Base-by-base conservation (phyloP, 2,329 filamentous ascomycete species). In the Biscogniauxia mediterranea region DNA sequence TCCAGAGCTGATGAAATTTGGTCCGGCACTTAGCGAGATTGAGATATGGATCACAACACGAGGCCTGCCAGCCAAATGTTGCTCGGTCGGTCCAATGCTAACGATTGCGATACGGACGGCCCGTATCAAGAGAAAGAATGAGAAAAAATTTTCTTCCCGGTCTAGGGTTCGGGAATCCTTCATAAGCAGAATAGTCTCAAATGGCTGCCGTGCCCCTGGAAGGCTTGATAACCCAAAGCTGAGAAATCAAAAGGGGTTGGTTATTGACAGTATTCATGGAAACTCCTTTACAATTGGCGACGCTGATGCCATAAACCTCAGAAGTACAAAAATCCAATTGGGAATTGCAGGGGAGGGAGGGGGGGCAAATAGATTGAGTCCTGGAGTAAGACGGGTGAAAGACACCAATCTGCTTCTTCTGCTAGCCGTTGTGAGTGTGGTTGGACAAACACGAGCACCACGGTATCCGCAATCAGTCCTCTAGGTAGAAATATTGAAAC, bases 11-110 rank as follows among this genome's bases (percentile, higher is more conserved):
- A 15, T 9, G 56, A 56, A 64, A 59, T 64, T 65, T 68, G 64
- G 49, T n/a, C 59, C 61, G 56, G 61, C 59, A 51, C 58, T 66
- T 68, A 68, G 66, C 64, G 66, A 68, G 46, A 68, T 68, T 68
- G 64, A 63, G 59, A 61, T 58, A 38, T 56, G 58, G 63, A 57
- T 38, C 15, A 21, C 32, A 57, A 61, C 56, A 64, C 59, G 61
- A 62, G 54, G 52, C 17, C 52, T 56, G 59, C 50, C 50, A 25
- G 46, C 28, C 28, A 32, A 32, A 25, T 52, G 19, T 17, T 21
- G 50, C 50, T 25, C 50, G 50, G 50, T 52, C 61, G 63, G 64
- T 62, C 61, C 63, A 61, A 58, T 51, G 23, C 57, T 52, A 57
- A 61, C 67, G 61, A 66, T 59, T 64, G 54, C 58, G 49, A 65